Conservation (phyloP, 148 eudicot species). For the Dianthus caryophyllus region DNA sequence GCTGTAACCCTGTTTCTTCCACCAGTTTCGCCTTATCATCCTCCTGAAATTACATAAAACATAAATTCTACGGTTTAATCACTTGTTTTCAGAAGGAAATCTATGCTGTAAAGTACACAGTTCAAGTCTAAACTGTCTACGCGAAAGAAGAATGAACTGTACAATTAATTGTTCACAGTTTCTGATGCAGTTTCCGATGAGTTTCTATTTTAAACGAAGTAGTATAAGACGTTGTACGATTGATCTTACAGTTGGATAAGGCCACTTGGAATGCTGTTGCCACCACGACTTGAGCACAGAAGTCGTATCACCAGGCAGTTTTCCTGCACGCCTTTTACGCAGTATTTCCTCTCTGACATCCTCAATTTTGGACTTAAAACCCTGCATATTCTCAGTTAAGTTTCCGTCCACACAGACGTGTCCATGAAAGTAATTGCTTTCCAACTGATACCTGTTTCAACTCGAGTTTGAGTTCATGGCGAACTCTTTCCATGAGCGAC, state of each 20-base stretch:
- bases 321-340: conserved; percentile 92
- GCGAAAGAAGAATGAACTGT: not conserved
- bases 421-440: not conserved
- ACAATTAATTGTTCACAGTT: not conserved
- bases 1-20: conserved; percentile 46
- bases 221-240: not conserved
- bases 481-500: conserved; percentile 92
- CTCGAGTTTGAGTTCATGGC: conserved; percentile 89
- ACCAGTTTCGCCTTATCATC: conserved; percentile 48
- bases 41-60: conserved; percentile 25
- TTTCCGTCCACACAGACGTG: not conserved
- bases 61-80: not conserved
- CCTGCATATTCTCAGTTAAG: conserved; percentile 36
- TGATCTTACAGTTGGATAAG: conserved; percentile 87
- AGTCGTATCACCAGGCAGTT: conserved; percentile 96
- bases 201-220: too few species aligned
- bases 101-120: not conserved
- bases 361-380: conserved; percentile 87
- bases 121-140: not conserved
- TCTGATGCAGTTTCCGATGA: not conserved
- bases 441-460: conserved; percentile 62
- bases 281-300: conserved; percentile 94
- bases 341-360: conserved; percentile 95
- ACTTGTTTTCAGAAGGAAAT: not conserved
- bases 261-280: conserved; percentile 98